Conservation (phyloP, 306 rosid genomes). For the Carpinus fangiana region DNA sequence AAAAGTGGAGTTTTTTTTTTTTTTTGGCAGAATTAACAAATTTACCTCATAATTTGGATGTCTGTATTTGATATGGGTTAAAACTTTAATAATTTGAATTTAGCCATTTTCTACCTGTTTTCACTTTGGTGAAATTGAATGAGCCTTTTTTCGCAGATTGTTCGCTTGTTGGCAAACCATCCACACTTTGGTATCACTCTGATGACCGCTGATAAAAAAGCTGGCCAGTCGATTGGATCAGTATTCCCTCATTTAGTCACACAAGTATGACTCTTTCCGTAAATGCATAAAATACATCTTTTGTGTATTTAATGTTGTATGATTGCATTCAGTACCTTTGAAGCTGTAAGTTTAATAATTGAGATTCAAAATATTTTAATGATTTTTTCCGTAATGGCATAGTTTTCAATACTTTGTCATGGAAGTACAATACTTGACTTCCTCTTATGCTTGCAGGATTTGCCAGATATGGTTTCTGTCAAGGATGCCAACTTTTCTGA, state of each 20-base stretch:
- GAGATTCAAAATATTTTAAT: slow-evolving; percentile 14
- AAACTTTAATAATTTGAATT: not conserved
- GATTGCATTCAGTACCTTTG: not conserved
- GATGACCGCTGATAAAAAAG: slow-evolving; percentile 90
- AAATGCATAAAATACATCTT: not conserved
- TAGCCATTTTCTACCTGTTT: not conserved
- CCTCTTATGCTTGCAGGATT: slow-evolving; percentile 48
- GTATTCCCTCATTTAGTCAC: slow-evolving; percentile 81
- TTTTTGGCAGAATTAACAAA: not conserved
- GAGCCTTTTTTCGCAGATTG: slow-evolving; percentile 55
- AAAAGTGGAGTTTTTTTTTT: not conserved
- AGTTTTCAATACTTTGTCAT: not conserved
- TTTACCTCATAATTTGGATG: not conserved
- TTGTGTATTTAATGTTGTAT: not conserved
- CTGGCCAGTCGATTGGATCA: slow-evolving; percentile 82
- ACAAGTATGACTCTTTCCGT: slow-evolving; percentile 53
- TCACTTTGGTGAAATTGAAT: slow-evolving; percentile 8
- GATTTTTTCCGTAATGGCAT: slow-evolving; percentile 17
- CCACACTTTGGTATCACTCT: slow-evolving; percentile 73
- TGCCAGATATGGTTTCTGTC: slow-evolving; percentile 81
- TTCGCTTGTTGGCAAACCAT: slow-evolving; percentile 88
- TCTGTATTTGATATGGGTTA: not conserved
- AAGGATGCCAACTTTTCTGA: slow-evolving; percentile 81
- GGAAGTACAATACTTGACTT: slow-evolving; percentile 18
- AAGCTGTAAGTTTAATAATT: not conserved